phyloP scores from a whole-genome alignment of 352 stramenopile genomes.

The Phytophthora macrochlamydospora region DNA sequence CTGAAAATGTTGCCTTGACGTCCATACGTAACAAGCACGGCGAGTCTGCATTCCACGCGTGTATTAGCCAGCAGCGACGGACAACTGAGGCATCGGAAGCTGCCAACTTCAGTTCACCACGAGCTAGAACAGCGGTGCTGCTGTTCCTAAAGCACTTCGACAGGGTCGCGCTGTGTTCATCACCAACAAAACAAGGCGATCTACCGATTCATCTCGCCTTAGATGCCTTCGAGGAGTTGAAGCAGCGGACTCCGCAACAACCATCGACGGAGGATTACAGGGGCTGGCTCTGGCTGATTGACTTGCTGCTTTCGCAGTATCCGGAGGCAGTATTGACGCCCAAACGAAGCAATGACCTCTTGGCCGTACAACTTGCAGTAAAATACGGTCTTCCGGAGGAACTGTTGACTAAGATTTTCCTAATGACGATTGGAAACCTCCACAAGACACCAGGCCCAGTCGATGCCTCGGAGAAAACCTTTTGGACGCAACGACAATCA shows the following conservation, averaged over 20 bases:
- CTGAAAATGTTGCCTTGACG: slow-evolving; percentile 1
- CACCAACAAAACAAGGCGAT: slow-evolving; percentile 45
- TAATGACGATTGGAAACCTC: slow-evolving; percentile 11
- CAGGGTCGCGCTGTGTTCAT: slow-evolving; percentile 27
- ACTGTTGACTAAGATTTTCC: slow-evolving; percentile 23
- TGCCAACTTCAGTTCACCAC: slow-evolving; percentile 23
- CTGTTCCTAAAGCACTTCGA: slow-evolving; percentile 48
- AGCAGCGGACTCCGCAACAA: slow-evolving; percentile 11
- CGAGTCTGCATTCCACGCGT: slow-evolving; percentile 48
- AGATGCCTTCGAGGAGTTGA: slow-evolving; percentile 38
- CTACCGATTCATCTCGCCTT: slow-evolving; percentile 60
- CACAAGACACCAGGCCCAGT: neutral
- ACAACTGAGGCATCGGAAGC: slow-evolving; percentile 1
- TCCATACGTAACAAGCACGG: slow-evolving; percentile 42
- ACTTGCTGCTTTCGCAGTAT: slow-evolving; percentile 24
- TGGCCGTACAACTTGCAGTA: slow-evolving; percentile 51
- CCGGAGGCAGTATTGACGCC: slow-evolving; percentile 20
- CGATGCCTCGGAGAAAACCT: neutral
- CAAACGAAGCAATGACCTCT: slow-evolving; percentile 31
- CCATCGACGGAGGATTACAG: no score
- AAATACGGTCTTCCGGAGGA: slow-evolving; percentile 42
- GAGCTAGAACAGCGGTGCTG: slow-evolving; percentile 40
- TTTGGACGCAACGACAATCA: slow-evolving; percentile 34
- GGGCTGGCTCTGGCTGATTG: slow-evolving; percentile 40
- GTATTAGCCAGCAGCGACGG: slow-evolving; percentile 34